A percentile compares a stretch with the other conserved stretches of the same genome.
Evolutionary conservation across 2,329 filamentous ascomycete genomes (phyloP).

Genomic region (Xylariomycetidae sp.): DNA sequence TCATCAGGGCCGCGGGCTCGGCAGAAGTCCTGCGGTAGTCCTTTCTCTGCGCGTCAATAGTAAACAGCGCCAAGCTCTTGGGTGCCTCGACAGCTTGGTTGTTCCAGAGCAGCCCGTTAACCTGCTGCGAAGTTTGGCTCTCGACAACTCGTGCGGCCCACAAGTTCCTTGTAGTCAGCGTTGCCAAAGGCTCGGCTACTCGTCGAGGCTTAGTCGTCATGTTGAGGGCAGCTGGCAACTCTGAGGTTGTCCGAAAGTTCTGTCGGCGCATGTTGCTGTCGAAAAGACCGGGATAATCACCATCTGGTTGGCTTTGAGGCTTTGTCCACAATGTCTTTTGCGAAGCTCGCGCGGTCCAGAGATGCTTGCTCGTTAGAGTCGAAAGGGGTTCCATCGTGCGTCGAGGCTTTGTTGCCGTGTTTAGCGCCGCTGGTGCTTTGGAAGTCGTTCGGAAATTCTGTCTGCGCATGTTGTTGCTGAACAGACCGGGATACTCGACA

Average conservation of each 20-base stretch:
- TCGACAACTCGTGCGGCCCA: constrained; percentile 1
- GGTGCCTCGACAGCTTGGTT: too few species aligned
- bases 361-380: constrained; percentile 26
- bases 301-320: constrained; percentile 2
- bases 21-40: constrained; percentile 27
- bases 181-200: constrained; percentile 6
- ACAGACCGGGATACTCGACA: too few species aligned
- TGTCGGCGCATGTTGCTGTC: constrained; percentile 7
- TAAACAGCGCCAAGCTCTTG: constrained; percentile 24
- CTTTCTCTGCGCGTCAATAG: constrained; percentile 24
- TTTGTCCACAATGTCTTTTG: constrained; percentile 12
- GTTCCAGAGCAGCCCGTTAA: too few species aligned
- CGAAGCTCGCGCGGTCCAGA: constrained; percentile 24
- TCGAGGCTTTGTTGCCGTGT: constrained; percentile 9
- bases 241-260: constrained; percentile 15
- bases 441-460: not conserved
- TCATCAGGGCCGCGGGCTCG: constrained; percentile 28
- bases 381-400: constrained; percentile 17
- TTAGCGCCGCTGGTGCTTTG: not conserved
- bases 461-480: too few species aligned
- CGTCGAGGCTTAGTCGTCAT: constrained; percentile 21
- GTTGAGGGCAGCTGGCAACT: constrained; percentile 26
- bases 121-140: too few species aligned
- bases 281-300: constrained; percentile 15
- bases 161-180: constrained; percentile 7